Conservation (phyloP, 768 basidiomycete genomes). For the Cystoderma amianthinum region DNA sequence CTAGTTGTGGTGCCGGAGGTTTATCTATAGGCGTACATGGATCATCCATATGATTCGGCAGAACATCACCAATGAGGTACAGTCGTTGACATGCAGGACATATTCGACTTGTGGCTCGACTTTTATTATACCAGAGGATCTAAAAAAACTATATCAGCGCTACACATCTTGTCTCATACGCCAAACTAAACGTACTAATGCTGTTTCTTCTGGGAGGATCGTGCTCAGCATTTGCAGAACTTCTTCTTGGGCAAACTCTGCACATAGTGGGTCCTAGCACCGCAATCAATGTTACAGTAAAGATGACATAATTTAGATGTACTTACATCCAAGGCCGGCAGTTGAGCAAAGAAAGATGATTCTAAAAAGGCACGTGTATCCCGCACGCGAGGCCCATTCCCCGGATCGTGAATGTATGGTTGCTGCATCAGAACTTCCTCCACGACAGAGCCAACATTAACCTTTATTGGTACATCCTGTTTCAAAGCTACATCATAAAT, state of each 20-base stretch:
- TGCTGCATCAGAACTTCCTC: conserved; percentile 24
- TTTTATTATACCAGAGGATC: conserved; percentile 87
- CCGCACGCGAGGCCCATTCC: conserved; percentile 71
- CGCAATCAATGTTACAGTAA: too few relatives aligned
- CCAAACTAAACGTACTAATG: conserved; percentile 41
- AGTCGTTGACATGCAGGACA: conserved; percentile 75
- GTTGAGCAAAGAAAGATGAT: conserved; percentile 59
- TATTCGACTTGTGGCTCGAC: conserved; percentile 58
- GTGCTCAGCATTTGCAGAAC: conserved; percentile 67
- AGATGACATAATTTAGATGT: too few relatives aligned
- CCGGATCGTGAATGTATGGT: conserved; percentile 72
- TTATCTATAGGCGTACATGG: conserved; percentile 4
- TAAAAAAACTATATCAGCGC: conserved; percentile 14
- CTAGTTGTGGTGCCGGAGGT: conserved; percentile 30
- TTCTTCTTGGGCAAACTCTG: conserved; percentile 73
- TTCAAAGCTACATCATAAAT: conserved; percentile 1
- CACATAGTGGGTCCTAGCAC: conserved; percentile 53
- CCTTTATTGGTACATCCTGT: conserved; percentile 5
- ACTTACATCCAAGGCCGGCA: conserved; percentile 44
- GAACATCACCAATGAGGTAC: conserved; percentile 61
- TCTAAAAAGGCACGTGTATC: conserved; percentile 58
- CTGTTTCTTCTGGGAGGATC: conserved; percentile 64
- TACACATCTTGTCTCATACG: neutral
- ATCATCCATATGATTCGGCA: conserved; percentile 38
- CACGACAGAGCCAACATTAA: conserved; percentile 2